phyloP scores from a whole-genome alignment of 2,329 filamentous ascomycete species.

The Pestalotiopsis sp. region DNA sequence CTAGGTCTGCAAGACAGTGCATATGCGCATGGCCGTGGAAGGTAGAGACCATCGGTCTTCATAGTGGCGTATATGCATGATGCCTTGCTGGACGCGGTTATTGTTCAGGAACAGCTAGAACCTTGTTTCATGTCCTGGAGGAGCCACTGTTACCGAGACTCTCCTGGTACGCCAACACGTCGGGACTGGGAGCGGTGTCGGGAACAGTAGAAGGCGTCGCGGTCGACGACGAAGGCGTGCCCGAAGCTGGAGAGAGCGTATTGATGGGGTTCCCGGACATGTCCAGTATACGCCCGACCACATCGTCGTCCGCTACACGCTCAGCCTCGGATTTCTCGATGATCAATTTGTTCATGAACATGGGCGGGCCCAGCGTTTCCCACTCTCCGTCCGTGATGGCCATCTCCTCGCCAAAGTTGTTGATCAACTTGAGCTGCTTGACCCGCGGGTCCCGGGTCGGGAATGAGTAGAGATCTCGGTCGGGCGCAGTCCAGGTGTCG shows the following conservation, averaged over 20 bases:
- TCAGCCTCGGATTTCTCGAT: neutral
- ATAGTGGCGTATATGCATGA: neutral
- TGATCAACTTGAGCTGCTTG: constrained; percentile 16
- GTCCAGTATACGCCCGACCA: neutral
- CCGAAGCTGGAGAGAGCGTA: neutral
- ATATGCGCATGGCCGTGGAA: too few relatives aligned
- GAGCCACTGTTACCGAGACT: neutral
- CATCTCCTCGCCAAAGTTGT: constrained; percentile 13
- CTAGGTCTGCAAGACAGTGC: too few relatives aligned
- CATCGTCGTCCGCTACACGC: neutral
- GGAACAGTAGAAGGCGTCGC: neutral
- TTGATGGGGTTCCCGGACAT: neutral
- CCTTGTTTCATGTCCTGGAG: neutral
- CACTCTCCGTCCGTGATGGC: neutral
- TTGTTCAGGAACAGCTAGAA: neutral
- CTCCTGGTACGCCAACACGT: neutral
- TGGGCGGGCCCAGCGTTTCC: neutral
- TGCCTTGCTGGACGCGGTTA: neutral
- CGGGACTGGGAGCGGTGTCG: neutral
- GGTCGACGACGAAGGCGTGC: neutral
- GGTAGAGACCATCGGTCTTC: too few relatives aligned
- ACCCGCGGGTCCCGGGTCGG: constrained; percentile 21
- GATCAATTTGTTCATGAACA: neutral
- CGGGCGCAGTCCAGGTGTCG: constrained; percentile 38
- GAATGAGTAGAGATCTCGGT: constrained; percentile 23